These are phyloP conservation scores for Cladosporium sp. DNA, from an alignment of 2,329 filamentous ascomycete genomes.

Conservation along the genomic window DNA sequence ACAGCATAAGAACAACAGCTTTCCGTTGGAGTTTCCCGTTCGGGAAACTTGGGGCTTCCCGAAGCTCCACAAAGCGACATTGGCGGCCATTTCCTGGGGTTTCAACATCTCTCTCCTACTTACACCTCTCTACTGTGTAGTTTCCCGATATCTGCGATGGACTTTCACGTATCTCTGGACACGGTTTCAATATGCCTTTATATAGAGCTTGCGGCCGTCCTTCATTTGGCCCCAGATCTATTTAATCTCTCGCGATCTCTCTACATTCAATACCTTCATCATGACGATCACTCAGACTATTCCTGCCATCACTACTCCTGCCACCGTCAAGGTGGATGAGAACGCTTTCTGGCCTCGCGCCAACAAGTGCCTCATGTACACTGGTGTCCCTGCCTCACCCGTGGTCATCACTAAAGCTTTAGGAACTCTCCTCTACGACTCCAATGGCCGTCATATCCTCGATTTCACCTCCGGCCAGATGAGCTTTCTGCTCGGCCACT, in stretches of 20 bases:
- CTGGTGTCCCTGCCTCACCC: slow-evolving; percentile 43
- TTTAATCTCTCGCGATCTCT: neutral
- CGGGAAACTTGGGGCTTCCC: neutral
- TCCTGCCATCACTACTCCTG: neutral
- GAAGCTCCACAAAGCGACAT: neutral
- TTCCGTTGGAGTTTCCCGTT: neutral
- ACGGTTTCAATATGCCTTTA: neutral
- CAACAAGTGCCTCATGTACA: slow-evolving; percentile 43
- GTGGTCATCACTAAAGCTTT: slow-evolving; percentile 48
- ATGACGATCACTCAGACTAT: neutral
- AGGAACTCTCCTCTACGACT: slow-evolving; percentile 50
- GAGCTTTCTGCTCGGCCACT: slow-evolving; percentile 58
- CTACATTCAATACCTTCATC: neutral
- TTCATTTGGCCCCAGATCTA: neutral
- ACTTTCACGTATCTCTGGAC: neutral
- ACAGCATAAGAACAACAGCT: neutral
- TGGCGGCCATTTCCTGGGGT: too few relatives aligned
- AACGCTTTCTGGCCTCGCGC: neutral
- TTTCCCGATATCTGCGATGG: neutral
- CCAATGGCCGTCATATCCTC: slow-evolving; percentile 47
- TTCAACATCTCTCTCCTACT: neutral
- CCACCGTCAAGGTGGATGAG: neutral
- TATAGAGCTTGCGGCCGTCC: neutral
- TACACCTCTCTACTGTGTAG: neutral
- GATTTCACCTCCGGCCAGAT: slow-evolving; percentile 63